These are phyloP conservation scores for Santalum album DNA, from an alignment of 164 flowering plant species.

Conservation along the genomic window DNA sequence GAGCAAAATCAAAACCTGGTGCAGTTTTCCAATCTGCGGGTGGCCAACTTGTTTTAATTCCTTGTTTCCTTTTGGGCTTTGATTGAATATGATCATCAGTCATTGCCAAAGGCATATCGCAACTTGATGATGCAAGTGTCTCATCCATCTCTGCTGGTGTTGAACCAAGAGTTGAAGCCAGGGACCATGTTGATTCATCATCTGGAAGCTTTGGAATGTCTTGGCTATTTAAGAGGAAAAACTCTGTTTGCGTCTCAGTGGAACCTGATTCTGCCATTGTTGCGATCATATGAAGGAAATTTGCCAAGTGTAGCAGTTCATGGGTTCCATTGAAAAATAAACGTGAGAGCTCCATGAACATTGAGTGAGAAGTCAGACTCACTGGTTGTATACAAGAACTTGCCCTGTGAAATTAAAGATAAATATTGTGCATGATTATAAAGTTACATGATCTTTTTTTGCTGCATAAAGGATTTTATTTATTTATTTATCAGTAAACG, in stretches of 20 bases:
- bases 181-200: constrained; percentile 65
- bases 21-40: constrained; percentile 75
- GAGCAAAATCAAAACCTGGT: constrained; percentile 44
- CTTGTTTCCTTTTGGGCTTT: constrained; percentile 26
- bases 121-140: constrained; percentile 3
- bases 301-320: constrained; percentile 72
- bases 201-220: constrained; percentile 62
- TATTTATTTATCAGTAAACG: too few species aligned
- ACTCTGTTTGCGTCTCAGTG: constrained; percentile 60
- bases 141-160: constrained; percentile 13
- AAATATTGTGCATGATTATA: neutral
- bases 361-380: constrained; percentile 58
- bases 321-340: constrained; percentile 49
- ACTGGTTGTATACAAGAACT: constrained; percentile 42
- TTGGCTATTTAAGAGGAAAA: constrained; percentile 68
- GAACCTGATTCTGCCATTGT: constrained; percentile 86
- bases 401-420: constrained; percentile 38
- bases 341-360: constrained; percentile 82
- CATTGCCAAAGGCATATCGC: constrained; percentile 12
- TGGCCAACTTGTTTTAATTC: constrained; percentile 49
- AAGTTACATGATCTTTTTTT: too few species aligned
- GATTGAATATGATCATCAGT: constrained; percentile 15
- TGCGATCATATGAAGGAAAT: constrained; percentile 88
- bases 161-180: constrained; percentile 22
- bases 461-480: too few species aligned